A percentile compares a stretch with the other conserved stretches of the same genome.
Conservation (phyloP, 1,139 yeast genomes). For the Suhomyces chickasaworum region DNA sequence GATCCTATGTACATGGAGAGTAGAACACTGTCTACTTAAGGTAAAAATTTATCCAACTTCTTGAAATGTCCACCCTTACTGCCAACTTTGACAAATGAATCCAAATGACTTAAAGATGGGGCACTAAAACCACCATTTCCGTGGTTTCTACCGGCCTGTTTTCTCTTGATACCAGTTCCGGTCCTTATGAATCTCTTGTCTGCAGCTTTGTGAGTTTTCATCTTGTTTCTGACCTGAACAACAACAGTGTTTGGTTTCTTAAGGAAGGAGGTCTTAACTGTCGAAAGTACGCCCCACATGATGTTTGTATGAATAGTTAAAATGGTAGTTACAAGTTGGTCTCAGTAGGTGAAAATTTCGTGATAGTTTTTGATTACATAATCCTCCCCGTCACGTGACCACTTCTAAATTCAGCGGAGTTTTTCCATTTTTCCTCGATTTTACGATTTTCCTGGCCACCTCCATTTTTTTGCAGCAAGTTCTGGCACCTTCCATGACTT, state of each 20-base stretch:
- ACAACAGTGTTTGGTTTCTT: constrained; percentile 18
- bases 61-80: constrained; percentile 50
- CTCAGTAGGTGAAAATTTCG: constrained; percentile 7
- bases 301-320: not conserved
- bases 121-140: constrained; percentile 90
- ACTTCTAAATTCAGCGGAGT: no score
- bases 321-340: not conserved
- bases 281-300: constrained; percentile 15
- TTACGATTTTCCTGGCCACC: no score
- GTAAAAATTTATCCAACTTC: constrained; percentile 46
- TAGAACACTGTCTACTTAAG: constrained; percentile 6
- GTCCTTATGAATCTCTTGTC: constrained; percentile 43
- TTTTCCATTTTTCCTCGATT: no score
- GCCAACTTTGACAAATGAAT: constrained; percentile 63
- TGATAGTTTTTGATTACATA: constrained; percentile 2
- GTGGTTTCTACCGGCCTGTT: constrained; percentile 86
- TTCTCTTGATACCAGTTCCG: constrained; percentile 53
- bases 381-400: not conserved
- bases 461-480: no score
- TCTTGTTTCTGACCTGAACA: constrained; percentile 49
- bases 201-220: constrained; percentile 74
- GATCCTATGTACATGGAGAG: constrained; percentile 1
- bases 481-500: no score
- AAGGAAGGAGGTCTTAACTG: constrained; percentile 8
- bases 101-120: constrained; percentile 60